Evolutionary conservation across 257 asterid genomes (phyloP).

Genomic region (Plantago major): DNA sequence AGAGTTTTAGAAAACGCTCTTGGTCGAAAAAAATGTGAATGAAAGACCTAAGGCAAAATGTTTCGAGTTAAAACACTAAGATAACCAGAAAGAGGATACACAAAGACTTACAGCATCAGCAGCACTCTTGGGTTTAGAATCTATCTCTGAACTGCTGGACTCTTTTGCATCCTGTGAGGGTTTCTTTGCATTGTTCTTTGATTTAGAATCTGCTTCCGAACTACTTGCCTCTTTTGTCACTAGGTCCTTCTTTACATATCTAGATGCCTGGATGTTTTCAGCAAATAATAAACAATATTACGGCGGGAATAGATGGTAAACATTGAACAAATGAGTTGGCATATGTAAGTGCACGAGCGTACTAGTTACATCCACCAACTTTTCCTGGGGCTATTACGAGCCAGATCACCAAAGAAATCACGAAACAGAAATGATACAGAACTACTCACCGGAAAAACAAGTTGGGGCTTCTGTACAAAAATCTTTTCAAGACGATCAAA

Average conservation of each 20-base stretch:
- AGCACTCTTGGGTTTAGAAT: constrained; percentile 34
- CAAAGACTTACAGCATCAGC: constrained; percentile 41
- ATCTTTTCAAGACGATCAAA: constrained; percentile 39
- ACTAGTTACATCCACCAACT: not conserved
- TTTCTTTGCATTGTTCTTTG: constrained; percentile 22
- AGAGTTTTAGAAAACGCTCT: too few relatives aligned
- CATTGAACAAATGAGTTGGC: too few relatives aligned
- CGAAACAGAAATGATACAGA: constrained; percentile 2
- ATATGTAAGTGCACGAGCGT: too few relatives aligned
- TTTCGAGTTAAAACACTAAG: not conserved
- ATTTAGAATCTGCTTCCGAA: constrained; percentile 23
- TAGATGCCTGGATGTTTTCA: constrained; percentile 32
- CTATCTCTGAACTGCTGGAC: constrained; percentile 29
- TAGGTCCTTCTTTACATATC: constrained; percentile 42
- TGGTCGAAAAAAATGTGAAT: too few relatives aligned
- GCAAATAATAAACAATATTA: constrained; percentile 14
- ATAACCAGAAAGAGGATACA: not conserved
- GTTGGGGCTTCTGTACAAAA: constrained; percentile 42
- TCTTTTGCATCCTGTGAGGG: constrained; percentile 17
- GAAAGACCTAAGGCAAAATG: constrained; percentile 1
- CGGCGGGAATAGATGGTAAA: not conserved
- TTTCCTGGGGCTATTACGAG: not conserved
- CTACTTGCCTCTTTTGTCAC: constrained; percentile 37
- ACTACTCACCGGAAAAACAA: constrained; percentile 55
- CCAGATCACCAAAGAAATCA: not conserved